Percentiles rank a stretch among this genome's conserved stretches.
Conservation (phyloP, 768 basidiomycete genomes). For the Tylopilus rubrobrunneus region DNA sequence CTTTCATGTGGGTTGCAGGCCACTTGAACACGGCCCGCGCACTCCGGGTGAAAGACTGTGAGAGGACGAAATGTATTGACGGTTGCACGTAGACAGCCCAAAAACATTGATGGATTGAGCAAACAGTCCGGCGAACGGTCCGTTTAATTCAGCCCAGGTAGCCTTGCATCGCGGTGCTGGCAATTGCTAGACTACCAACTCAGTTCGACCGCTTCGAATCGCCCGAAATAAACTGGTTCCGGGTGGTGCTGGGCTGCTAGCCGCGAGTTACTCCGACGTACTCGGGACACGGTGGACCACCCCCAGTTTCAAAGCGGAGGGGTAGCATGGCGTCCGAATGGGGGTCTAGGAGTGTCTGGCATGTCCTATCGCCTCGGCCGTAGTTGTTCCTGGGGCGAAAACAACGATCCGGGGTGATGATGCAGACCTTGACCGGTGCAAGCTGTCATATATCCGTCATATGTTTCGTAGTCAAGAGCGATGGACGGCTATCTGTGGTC, state of each 20-base stretch:
- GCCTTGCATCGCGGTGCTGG: neutral
- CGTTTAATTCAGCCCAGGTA: neutral
- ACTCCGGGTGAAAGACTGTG: constrained; percentile 5
- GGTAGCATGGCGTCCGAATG: neutral
- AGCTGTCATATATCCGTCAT: constrained; percentile 1
- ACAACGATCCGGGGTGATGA: neutral
- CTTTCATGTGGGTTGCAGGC: neutral
- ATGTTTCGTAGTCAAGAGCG: neutral
- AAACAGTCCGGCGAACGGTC: neutral
- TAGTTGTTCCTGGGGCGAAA: neutral
- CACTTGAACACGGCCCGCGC: constrained; percentile 3
- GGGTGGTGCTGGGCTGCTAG: neutral
- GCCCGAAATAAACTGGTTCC: neutral
- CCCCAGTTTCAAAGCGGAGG: constrained; percentile 7
- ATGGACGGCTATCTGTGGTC: neutral
- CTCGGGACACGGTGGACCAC: neutral
- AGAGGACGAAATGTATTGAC: neutral
- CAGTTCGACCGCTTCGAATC: neutral
- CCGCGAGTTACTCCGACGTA: neutral
- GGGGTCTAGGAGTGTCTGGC: neutral
- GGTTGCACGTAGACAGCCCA: neutral
- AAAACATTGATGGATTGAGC: neutral
- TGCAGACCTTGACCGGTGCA: neutral
- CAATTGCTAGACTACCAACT: neutral
- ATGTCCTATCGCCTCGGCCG: neutral